Evolutionary conservation across 345 rosid genomes (phyloP).

Genomic region (Aurinia saxatilis): DNA sequence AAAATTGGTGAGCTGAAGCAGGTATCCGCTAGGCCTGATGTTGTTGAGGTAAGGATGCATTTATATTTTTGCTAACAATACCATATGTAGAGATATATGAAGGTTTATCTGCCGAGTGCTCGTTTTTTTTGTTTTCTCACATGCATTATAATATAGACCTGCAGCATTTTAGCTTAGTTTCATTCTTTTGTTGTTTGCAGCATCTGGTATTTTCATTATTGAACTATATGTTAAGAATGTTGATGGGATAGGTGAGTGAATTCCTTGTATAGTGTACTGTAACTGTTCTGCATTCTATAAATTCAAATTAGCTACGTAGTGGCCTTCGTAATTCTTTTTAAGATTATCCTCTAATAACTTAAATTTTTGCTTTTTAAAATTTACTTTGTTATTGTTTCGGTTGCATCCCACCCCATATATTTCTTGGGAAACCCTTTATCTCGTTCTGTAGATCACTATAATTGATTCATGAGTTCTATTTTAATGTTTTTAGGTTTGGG

Average conservation of each 20-base stretch:
- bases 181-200: too few relatives aligned
- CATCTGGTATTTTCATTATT: not conserved
- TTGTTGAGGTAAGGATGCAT: constrained; percentile 69
- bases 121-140: not conserved
- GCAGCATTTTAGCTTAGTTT: not conserved
- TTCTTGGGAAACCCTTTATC: not conserved
- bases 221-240: not conserved
- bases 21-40: constrained; percentile 95
- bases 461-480: not conserved
- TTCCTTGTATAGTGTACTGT: not conserved
- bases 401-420: not conserved
- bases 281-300: not conserved
- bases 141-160: not conserved
- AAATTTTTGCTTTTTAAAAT: too few relatives aligned
- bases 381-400: not conserved
- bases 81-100: not conserved
- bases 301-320: too few relatives aligned
- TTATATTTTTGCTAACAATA: not conserved
- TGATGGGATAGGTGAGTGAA: not conserved
- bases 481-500: constrained; percentile 79
- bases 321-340: too few relatives aligned
- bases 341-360: not conserved
- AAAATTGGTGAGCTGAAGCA: constrained; percentile 91
- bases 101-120: not conserved
- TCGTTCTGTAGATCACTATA: not conserved